Evolutionary conservation across 1,284 basidiomycete species (phyloP).

Genomic region (Coniferiporia weirii): DNA sequence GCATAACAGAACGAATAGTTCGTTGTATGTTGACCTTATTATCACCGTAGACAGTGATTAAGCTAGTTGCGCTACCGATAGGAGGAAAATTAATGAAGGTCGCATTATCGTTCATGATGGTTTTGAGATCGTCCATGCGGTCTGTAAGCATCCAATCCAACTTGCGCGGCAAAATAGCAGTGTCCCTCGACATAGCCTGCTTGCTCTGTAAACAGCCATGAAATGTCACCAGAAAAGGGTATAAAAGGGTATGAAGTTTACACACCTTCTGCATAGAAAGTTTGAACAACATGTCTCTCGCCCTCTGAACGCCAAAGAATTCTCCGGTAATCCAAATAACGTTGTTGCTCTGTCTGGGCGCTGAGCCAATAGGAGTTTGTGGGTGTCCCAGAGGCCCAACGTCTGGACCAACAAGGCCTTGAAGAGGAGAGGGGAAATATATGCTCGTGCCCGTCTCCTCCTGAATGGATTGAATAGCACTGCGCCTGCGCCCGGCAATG

Average conservation of each 20-base stretch:
- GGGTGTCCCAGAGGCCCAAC: constrained; percentile 13
- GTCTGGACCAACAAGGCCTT: constrained; percentile 76
- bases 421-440: constrained; percentile 88
- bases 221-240: constrained; percentile 7
- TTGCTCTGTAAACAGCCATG: constrained; percentile 61
- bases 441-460: constrained; percentile 98
- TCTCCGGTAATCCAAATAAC: constrained; percentile 96
- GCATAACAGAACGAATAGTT: constrained; percentile 94
- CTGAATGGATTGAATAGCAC: constrained; percentile 86
- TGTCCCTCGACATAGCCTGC: constrained; percentile 87
- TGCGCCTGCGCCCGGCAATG: constrained; percentile 86
- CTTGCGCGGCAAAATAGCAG: constrained; percentile 92
- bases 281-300: constrained; percentile 91
- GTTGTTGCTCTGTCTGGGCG: constrained; percentile 50
- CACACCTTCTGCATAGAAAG: constrained; percentile 82
- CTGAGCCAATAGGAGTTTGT: constrained; percentile 6
- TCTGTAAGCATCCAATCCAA: constrained; percentile 98
- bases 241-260: constrained; percentile 7
- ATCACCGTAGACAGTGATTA: constrained; percentile 94
- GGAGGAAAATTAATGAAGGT: constrained; percentile 94
- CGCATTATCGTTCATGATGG: constrained; percentile 93
- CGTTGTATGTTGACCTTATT: constrained; percentile 93
- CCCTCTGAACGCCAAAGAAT: constrained; percentile 93
- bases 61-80: constrained; percentile 84
- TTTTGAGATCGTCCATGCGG: constrained; percentile 83